Evolutionary conservation across 1,139 yeast species (phyloP).

Genomic region (Yamadazyma membranifaciens): DNA sequence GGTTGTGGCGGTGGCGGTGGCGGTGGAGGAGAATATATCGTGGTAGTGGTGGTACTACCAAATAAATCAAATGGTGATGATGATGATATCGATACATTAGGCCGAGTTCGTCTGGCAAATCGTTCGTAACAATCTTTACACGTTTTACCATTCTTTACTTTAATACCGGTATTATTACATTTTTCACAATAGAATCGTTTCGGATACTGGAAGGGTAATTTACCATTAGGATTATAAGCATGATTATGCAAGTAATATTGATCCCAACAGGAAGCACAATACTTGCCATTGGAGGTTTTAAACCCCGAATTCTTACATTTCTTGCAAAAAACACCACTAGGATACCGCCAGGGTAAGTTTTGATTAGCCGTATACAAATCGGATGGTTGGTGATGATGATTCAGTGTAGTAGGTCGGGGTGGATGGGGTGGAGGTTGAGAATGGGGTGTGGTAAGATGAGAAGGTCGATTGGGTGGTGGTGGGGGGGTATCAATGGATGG

Average conservation of each 20-base stretch:
- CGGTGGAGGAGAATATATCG: conserved; percentile 5
- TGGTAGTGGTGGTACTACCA: conserved; percentile 1
- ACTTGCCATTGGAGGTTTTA: conserved; percentile 23
- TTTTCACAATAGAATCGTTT: conserved; percentile 58
- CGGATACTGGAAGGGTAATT: conserved; percentile 55
- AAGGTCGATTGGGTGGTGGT: background rate
- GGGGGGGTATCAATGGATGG: background rate
- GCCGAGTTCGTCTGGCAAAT: conserved; percentile 49
- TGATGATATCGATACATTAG: background rate
- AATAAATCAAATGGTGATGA: conserved; percentile 6
- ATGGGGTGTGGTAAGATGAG: conserved; percentile 9
- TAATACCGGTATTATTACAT: conserved; percentile 76
- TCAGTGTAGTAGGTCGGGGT: conserved; percentile 7
- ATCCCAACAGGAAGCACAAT: conserved; percentile 39
- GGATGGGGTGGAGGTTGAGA: conserved; percentile 8
- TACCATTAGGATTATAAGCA: conserved; percentile 41
- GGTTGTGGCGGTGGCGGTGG: conserved; percentile 17
- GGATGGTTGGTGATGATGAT: no score
- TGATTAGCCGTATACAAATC: conserved; percentile 31
- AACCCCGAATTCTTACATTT: conserved; percentile 45
- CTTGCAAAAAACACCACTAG: conserved; percentile 34
- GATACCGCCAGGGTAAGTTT: conserved; percentile 56
- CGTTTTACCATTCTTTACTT: conserved; percentile 58
- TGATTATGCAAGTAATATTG: conserved; percentile 25
- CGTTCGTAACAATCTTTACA: conserved; percentile 73